Evolutionary conservation across 768 basidiomycete genomes (phyloP), one percentile per base, ranked within the genome.

Genomic region (Udeniomyces megalosporus): DNA sequence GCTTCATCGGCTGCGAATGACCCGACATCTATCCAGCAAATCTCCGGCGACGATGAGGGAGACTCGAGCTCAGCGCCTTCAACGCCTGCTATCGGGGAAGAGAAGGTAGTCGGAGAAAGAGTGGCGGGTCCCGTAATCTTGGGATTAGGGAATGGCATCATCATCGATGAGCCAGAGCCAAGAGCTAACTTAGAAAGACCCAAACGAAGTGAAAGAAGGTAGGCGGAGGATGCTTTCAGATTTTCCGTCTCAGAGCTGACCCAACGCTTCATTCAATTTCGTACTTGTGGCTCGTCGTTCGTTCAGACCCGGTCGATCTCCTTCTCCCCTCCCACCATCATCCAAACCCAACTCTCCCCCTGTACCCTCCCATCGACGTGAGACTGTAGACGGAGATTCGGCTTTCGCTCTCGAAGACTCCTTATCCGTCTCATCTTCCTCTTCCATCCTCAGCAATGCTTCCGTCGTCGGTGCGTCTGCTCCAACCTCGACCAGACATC

Each of bases 61-160:
- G 54, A 56, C 47, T 34, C 54, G 38, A 26, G 44, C 46, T 38
- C 49, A 34, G n/a, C 55, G 17, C 60, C 51, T 6, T 45, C 44
- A 35, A 85, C 84, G 26, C 83, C 83, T 26, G 78, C 75, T 66
- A 82, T 84, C 66, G 83, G 84, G 49, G 77, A 83, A 66, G 74
- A 74, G 61, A 84, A 84, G 68, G 77, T 80, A 64, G 78, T 84
- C 62, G 75, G 75, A 66, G 74, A 77, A 44, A 81, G 80, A 38
- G 82, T 85, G 46, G 82, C 82, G 53, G 78, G 79, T 35, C 83
- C 84, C 45, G 77, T 84, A 15, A 75, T 84, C 35, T 24, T 57
- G 28, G 55, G 55, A 10, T 45, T 57, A 28, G 42, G 28, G 5
- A 20, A 17, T 1, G 35, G 24, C 22, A 46, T 15, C 2, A 26